Percentiles rank a stretch among this genome's conserved stretches.
phyloP scores from a whole-genome alignment of 208 protist species.

The Porcisia hertigi region DNA sequence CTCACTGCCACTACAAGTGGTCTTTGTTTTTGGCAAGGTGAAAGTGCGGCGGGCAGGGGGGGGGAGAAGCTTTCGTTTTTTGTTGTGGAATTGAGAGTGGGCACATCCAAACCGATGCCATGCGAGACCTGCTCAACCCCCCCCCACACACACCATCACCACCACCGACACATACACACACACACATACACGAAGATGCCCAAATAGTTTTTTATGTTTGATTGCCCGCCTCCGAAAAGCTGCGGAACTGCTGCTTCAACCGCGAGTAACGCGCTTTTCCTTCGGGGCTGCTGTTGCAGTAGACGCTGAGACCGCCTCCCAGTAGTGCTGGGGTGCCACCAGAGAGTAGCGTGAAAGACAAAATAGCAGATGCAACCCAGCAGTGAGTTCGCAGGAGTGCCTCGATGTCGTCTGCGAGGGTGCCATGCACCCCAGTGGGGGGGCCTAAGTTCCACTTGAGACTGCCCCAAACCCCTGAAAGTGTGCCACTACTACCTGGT shows the following conservation, averaged over 20 bases:
- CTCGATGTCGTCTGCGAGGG: constrained; percentile 51
- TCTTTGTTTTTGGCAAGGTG: neutral
- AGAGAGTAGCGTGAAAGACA: constrained; percentile 35
- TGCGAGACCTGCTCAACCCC: neutral
- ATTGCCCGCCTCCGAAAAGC: constrained; percentile 6
- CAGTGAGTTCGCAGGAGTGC: constrained; percentile 28
- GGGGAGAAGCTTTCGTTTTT: neutral
- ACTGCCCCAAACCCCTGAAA: constrained; percentile 14
- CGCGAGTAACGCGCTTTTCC: constrained; percentile 41
- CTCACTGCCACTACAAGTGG: too few species aligned
- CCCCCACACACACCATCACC: neutral
- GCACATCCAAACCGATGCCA: too few species aligned
- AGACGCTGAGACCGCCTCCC: constrained; percentile 34
- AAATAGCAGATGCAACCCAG: constrained; percentile 9
- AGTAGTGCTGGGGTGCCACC: constrained; percentile 50
- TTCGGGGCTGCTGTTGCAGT: constrained; percentile 19
- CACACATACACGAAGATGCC: neutral
- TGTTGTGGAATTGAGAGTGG: too few species aligned
- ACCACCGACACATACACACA: neutral
- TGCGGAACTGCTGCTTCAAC: constrained; percentile 44
- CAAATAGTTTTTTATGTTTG: neutral
- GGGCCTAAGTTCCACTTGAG: neutral
- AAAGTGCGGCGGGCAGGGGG: neutral
- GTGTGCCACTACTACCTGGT: neutral
- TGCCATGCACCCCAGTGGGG: neutral